Evolutionary conservation across 208 protist species (phyloP).

Genomic region (Acanthamoeba culbertsoni): DNA sequence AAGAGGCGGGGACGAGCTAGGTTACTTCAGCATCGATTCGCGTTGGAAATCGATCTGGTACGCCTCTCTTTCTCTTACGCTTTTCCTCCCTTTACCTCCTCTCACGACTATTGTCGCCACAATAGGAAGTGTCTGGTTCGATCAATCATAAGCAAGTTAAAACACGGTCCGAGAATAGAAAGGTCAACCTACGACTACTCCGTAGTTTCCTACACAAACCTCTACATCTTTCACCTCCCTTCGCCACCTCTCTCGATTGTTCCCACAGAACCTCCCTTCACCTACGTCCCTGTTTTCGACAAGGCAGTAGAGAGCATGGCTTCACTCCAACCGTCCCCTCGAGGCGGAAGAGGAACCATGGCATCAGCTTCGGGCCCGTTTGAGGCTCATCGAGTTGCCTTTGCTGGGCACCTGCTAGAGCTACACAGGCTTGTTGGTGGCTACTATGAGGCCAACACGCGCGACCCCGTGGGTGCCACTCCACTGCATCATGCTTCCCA

Average conservation of each 20-base stretch:
- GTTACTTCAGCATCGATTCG: background rate
- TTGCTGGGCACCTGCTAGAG: background rate
- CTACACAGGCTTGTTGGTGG: background rate
- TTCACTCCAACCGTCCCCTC: background rate
- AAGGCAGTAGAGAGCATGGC: too few species aligned
- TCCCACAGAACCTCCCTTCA: too few species aligned
- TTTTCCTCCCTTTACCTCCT: background rate
- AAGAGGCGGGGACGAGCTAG: background rate
- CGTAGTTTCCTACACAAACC: background rate
- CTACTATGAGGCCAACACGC: conserved; percentile 16
- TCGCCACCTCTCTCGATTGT: background rate
- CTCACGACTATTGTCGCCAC: background rate
- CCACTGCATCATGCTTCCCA: background rate
- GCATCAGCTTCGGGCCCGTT: background rate
- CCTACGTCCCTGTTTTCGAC: too few species aligned
- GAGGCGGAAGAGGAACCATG: background rate
- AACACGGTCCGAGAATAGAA: too few species aligned
- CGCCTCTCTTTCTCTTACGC: background rate
- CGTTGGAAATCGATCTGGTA: background rate
- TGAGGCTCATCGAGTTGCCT: background rate
- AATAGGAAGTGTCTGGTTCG: too few species aligned
- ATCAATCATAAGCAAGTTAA: too few species aligned
- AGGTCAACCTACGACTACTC: background rate
- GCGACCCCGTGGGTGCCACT: background rate
- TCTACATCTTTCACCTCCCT: background rate